These are phyloP conservation scores for Ceratobasidium sp. DNA, from an alignment of 1,284 basidiomycete species.

Conservation along the genomic window DNA sequence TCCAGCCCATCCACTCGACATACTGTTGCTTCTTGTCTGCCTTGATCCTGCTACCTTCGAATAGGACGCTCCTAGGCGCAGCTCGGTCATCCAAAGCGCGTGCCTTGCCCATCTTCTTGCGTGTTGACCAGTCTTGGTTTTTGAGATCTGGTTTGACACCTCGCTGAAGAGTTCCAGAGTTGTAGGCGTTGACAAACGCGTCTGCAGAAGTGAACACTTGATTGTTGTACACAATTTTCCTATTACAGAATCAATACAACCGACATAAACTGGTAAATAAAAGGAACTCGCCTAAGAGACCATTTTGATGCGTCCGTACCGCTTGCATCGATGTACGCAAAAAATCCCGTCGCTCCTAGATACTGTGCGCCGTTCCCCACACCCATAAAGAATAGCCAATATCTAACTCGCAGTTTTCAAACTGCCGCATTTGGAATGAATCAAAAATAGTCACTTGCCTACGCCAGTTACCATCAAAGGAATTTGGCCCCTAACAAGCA, in stretches of 20 bases:
- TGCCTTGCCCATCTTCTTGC: conserved; percentile 51
- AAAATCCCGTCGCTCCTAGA: conserved; percentile 64
- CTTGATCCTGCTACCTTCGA: conserved; percentile 64
- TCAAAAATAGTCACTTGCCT: conserved; percentile 41
- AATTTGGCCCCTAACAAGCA: conserved; percentile 59
- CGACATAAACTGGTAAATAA: no score
- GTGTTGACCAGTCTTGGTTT: conserved; percentile 56
- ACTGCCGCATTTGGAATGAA: conserved; percentile 19
- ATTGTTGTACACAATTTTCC: conserved; percentile 64
- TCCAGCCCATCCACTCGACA: conserved; percentile 71
- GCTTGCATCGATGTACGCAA: conserved; percentile 63
- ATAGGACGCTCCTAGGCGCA: conserved; percentile 65
- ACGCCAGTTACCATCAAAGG: conserved; percentile 67
- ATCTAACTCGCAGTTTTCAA: conserved; percentile 41
- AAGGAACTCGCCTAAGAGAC: conserved; percentile 56
- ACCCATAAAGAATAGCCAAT: conserved; percentile 55
- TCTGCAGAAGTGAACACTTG: conserved; percentile 59
- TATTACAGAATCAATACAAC: conserved; percentile 7
- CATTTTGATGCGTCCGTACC: conserved; percentile 62
- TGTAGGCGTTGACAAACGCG: conserved; percentile 61
- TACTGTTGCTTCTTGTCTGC: conserved; percentile 62
- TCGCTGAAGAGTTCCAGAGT: conserved; percentile 60
- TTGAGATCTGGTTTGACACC: conserved; percentile 51
- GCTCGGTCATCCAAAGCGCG: conserved; percentile 68
- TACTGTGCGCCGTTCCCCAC: conserved; percentile 58